phyloP scores from a whole-genome alignment of 129 eudicot species.

The Chrysanthemum seticuspe region DNA sequence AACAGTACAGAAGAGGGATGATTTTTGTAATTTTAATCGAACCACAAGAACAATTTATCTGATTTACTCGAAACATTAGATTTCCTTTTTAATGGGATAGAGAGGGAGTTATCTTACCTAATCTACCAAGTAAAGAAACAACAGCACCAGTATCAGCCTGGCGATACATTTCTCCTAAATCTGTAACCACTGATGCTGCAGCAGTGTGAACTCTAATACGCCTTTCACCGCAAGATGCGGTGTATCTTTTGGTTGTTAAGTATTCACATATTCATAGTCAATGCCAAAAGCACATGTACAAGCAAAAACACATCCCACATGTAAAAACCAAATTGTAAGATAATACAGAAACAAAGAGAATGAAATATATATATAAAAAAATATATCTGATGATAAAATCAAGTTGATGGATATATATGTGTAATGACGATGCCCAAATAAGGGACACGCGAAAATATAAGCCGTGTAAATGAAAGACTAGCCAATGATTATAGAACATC shows the following conservation, averaged over 20 bases:
- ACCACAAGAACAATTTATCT: too few relatives aligned
- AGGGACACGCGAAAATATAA: neutral
- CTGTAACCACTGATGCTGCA: conserved; percentile 96
- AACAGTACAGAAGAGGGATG: too few relatives aligned
- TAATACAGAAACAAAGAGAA: neutral
- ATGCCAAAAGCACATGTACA: conserved; percentile 10
- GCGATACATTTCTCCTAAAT: conserved; percentile 96
- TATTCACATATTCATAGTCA: conserved; percentile 8
- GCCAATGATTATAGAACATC: neutral
- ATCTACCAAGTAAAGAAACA: conserved; percentile 72
- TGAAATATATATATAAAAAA: neutral
- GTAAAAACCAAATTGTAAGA: neutral
- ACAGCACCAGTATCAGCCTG: conserved; percentile 96
- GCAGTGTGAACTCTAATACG: conserved; percentile 99
- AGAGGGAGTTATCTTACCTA: conserved; percentile 49
- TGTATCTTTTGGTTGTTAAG: conserved; percentile 78
- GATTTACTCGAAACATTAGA: neutral
- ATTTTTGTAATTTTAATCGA: too few relatives aligned
- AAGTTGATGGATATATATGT: neutral
- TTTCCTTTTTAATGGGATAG: neutral
- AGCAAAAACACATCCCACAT: neutral
- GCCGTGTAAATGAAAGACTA: neutral
- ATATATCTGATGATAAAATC: neutral
- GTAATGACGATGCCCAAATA: neutral
- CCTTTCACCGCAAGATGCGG: conserved; percentile 96